Percentiles rank a stretch among this genome's conserved stretches.
phyloP scores from a whole-genome alignment of 495 filamentous ascomycete species.

The Aspergillus leporis region DNA sequence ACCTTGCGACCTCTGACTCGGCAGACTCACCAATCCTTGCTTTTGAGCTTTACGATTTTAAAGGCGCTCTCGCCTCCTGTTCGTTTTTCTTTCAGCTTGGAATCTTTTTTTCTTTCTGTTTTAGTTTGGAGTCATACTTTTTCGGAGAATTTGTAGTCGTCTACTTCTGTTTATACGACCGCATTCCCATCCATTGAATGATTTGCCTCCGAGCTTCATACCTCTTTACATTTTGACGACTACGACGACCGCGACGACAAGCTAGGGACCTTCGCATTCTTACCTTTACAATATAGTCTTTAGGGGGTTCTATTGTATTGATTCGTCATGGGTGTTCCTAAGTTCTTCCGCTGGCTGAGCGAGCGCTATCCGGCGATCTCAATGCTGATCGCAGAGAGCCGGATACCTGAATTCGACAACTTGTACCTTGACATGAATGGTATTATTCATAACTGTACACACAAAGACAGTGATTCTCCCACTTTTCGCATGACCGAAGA shows the following conservation, averaged over 20 bases:
- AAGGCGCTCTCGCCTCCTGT: constrained; percentile 6
- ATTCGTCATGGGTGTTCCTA: constrained; percentile 82
- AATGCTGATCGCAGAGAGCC: constrained; percentile 97
- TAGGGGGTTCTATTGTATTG: constrained; percentile 7
- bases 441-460: constrained; percentile 99
- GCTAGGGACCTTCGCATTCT: constrained; percentile 4
- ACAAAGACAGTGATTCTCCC: constrained; percentile 88
- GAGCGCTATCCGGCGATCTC: constrained; percentile 99
- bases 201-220: constrained; percentile 21
- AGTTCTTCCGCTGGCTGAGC: constrained; percentile 94
- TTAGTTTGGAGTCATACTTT: constrained; percentile 14
- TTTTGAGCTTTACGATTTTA: constrained; percentile 11
- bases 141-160: constrained; percentile 21
- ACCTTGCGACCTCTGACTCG: not conserved
- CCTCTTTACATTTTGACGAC: constrained; percentile 20
- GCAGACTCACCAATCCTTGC: not conserved
- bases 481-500: constrained; percentile 95
- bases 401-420: constrained; percentile 98
- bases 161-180: constrained; percentile 15
- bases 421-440: constrained; percentile 99
- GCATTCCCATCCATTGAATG: constrained; percentile 18
- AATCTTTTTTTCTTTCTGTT: constrained; percentile 15
- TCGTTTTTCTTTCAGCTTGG: constrained; percentile 7
- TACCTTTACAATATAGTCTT: constrained; percentile 4
- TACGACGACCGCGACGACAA: constrained; percentile 24